phyloP scores from a whole-genome alignment of 1,284 basidiomycete genomes.

The Ceratobasidium sp. region DNA sequence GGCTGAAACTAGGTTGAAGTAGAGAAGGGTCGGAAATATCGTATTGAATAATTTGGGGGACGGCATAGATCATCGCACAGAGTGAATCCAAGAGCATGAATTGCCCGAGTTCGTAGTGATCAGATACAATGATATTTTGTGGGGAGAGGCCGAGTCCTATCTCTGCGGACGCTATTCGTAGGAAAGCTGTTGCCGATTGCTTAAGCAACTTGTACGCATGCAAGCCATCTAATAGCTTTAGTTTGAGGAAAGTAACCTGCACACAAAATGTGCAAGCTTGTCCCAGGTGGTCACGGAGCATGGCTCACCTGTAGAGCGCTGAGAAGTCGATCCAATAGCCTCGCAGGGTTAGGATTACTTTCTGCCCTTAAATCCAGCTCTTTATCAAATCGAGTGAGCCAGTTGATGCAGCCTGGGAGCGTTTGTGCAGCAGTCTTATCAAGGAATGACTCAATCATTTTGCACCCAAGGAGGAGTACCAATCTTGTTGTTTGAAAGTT shows the following conservation, averaged over 20 bases:
- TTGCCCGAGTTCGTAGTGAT: not conserved
- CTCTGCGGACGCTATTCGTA: not conserved
- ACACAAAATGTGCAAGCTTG: too few species aligned
- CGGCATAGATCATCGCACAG: slow-evolving; percentile 3
- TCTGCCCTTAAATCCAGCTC: not conserved
- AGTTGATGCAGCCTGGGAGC: not conserved
- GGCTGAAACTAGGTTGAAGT: not conserved
- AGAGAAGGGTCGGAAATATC: not conserved
- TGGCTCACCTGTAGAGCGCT: slow-evolving; percentile 6
- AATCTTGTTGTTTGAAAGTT: not conserved
- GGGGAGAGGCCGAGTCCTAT: not conserved
- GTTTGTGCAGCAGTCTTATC: not conserved
- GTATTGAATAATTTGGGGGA: slow-evolving; percentile 14
- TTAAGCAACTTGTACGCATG: not conserved
- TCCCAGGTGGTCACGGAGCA: too few species aligned
- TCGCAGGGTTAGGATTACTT: not conserved
- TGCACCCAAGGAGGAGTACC: not conserved
- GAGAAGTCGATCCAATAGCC: not conserved
- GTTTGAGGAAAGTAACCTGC: slow-evolving; percentile 7
- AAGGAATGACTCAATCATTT: not conserved
- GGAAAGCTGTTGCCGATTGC: not conserved
- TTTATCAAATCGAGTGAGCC: not conserved
- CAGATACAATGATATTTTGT: not conserved
- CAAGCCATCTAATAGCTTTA: not conserved
- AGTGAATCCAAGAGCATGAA: slow-evolving; percentile 5